phyloP scores from a whole-genome alignment of 2,329 filamentous ascomycete species.

The Apiospora malaysiana region DNA sequence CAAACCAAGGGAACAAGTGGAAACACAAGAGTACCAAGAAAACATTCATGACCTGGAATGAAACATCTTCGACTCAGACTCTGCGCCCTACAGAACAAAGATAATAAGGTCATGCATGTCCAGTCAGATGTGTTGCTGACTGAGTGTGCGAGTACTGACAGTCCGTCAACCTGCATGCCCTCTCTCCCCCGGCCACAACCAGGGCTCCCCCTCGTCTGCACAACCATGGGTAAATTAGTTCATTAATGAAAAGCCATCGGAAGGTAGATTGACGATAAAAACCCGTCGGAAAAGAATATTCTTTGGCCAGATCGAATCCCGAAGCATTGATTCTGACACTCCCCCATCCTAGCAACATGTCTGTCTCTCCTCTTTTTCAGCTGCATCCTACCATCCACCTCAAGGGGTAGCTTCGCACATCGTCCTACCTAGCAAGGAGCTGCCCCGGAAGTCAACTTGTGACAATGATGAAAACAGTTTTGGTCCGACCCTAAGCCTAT shows the following conservation, averaged over 20 bases:
- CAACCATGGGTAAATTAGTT: constrained; percentile 11
- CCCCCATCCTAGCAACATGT: not conserved
- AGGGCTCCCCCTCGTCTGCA: not conserved
- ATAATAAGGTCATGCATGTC: not conserved
- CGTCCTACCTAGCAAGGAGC: not conserved
- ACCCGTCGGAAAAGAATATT: not conserved
- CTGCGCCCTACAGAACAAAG: not conserved
- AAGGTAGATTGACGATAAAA: too few relatives aligned
- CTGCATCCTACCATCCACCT: too few relatives aligned
- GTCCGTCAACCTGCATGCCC: not conserved
- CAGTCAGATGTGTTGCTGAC: not conserved
- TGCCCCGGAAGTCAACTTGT: not conserved
- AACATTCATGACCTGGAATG: not conserved
- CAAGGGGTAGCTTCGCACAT: not conserved
- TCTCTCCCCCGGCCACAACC: not conserved
- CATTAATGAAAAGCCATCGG: not conserved
- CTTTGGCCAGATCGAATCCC: not conserved
- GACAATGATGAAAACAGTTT: constrained; percentile 7
- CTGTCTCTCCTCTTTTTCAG: too few relatives aligned
- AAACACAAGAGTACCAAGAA: constrained; percentile 16
- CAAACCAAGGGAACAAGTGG: not conserved
- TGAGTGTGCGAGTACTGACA: not conserved
- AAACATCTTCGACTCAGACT: constrained; percentile 11
- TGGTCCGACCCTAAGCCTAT: not conserved
- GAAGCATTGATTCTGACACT: not conserved